Percentiles rank a stretch among this genome's conserved stretches.
phyloP scores from a whole-genome alignment of 306 rosid genomes.

The Trifolium dubium region DNA sequence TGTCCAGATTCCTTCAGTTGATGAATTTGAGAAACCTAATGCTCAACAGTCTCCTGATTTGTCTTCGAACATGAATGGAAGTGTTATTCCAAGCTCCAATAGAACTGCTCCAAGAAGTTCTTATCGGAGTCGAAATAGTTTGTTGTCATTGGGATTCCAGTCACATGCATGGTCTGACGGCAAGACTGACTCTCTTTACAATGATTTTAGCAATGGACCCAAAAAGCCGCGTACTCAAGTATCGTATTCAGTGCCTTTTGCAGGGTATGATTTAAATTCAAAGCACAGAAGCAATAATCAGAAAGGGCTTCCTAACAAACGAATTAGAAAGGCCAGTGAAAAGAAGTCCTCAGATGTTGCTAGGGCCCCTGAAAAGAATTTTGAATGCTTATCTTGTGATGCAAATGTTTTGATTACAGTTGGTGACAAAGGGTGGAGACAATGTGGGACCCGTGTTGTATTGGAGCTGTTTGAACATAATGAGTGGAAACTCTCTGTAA shows the following conservation, averaged over 20 bases:
- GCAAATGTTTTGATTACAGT: conserved; percentile 77
- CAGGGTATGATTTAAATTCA: conserved; percentile 64
- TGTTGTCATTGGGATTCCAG: conserved; percentile 59
- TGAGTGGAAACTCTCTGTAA: conserved; percentile 95
- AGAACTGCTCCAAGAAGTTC: conserved; percentile 89
- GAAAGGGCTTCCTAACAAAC: conserved; percentile 71
- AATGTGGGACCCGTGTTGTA: conserved; percentile 69
- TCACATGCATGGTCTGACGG: conserved; percentile 81
- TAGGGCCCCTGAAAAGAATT: conserved; percentile 63
- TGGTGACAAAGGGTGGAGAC: conserved; percentile 92
- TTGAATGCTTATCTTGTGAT: conserved; percentile 73
- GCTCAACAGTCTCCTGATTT: conserved; percentile 60
- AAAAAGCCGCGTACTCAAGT: conserved; percentile 95
- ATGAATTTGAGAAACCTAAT: conserved; percentile 58
- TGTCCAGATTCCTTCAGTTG: conserved; percentile 67
- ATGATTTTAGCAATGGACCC: conserved; percentile 79
- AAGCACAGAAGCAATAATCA: conserved; percentile 58
- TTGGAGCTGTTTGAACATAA: conserved; percentile 80
- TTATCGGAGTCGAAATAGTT: conserved; percentile 59
- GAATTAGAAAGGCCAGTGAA: conserved; percentile 83
- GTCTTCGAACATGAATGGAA: conserved; percentile 63
- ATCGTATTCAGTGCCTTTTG: conserved; percentile 75
- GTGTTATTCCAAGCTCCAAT: conserved; percentile 67
- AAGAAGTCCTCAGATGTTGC: conserved; percentile 68
- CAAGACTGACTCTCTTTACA: conserved; percentile 61